Base-by-base conservation (phyloP, 1,284 basidiomycete genomes). In the Uromyces viciae-fabae region DNA sequence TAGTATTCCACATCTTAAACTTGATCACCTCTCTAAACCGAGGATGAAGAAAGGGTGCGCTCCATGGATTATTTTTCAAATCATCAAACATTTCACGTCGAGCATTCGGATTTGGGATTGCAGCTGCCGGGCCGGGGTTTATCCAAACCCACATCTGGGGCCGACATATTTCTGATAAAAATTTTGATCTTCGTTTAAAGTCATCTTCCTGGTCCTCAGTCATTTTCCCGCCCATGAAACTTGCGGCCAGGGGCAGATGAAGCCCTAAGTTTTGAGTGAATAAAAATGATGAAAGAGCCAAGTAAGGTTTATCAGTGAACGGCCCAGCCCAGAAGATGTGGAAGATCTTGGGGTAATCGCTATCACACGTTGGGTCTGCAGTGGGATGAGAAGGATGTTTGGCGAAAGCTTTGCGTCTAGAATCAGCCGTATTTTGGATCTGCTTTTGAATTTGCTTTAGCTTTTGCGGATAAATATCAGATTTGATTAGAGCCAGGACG, bases 1-100 rank as follows among this genome's bases (percentile, higher is more conserved):
- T 94, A 49, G 93, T 94, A 85, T 94, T 94, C 93, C 93, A 94
- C 84, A 94, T 88, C 85, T 91, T 92, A 88, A 94, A 94, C 84
- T 92, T 90, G 85, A 94, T 90, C 25, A 92, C 89, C 82, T 93
- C 91, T 81, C 90, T 89, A 87, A 94, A 94, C 75, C 92, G 88
- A 28, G 89, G 89, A 85, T 94, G 92, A 22, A 94, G 87, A 87
- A 94, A 93, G 0, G 93, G 93, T 2, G 92, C 90, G 1, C 92
- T 90, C 93, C 93, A 94, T 0, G 93, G 92, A 85, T 92, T 94
- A 8, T 88, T 88, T 81, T 90, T 90, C 56, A 94, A 89, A 81
- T 89, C 87, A 22, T 90, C 88, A 84, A 88, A 89, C 90, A 92
- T 91, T 80, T 92, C 90, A n/a, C 86, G 86, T 80, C 89, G 86